Base-by-base conservation (phyloP, 2,329 filamentous ascomycete genomes). In the Exophiala phaeomuriformis region DNA sequence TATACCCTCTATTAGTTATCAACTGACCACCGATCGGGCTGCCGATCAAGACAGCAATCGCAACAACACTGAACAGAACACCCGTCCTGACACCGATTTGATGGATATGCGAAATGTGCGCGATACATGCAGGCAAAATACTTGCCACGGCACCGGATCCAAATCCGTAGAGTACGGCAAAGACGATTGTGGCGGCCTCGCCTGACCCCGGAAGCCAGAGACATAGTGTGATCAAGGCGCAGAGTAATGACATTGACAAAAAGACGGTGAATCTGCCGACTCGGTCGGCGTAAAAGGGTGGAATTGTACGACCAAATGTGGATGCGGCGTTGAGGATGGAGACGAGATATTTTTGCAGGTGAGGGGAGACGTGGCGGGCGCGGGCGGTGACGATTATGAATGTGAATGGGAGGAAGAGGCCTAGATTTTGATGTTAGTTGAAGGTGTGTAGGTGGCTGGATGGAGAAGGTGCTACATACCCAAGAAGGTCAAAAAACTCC, bases 81-180 rank as follows among this genome's bases (percentile, higher is more conserved):
- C 86, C 86, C 2, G 77, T 82, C 4, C 86, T 75, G 2, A 83
- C 78, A 9, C 86, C 87, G 33, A 90, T 83, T 65, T 87, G 76
- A 12, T 80, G 74, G 31, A 88, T 77, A 47, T 86, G 83, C 1
- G 79, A 82, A 58, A 90, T 85, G 63, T 89, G 84, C 1, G 83
- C 84, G 27, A 90, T 72, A 4, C 85, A 71, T 0, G 84, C 77
- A 0, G 85, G 82, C 0, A 74, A 72, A 9, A 88, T 70, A 0
- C 79, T 79, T 32, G 86, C 78, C 62, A 82, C 85, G 2, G 79
- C 79, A 9, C 85, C 85, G 0, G 80, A 83, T n/a, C 77, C 77
- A 65, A 88, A 86, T 12, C 85, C 86, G 60, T 85, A 89, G 5
- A 87, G 67, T 28, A 77, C 72, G 19, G 77, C 75, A 65, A 86